Base-by-base conservation (phyloP, 208 protist genomes). In the Acanthamoeba culbertsoni region DNA sequence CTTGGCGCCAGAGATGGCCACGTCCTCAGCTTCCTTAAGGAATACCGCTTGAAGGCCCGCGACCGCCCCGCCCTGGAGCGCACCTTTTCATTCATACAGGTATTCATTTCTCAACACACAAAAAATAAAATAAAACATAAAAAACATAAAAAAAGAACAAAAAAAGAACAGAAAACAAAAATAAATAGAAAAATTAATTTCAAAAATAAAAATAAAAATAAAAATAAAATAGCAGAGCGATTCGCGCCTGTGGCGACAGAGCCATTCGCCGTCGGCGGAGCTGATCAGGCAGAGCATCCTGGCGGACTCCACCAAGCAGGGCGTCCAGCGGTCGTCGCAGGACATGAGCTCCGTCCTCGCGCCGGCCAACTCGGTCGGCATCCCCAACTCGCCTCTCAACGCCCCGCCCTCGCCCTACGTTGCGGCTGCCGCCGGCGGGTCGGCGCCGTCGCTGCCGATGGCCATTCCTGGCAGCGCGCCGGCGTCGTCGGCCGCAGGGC, bases 1-100 rank as follows among this genome's bases (percentile, higher is more conserved):
- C 28, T 48, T n/a, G 48, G 23, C 26, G 82, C 42, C 31, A 59
- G 46, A 14, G 82, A 90, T 12, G 37, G 26, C 2, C 51, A 90
- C 55, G 55, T 68, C 23, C 82, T 90, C 48, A 90, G 82, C 55
- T 90, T 90, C 82, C 33, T 90, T 14, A 90, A 90, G 82, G 82
- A 90, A 46, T 90, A 90, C 55, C 53, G 53, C 4, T 2, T 59
- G 53, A 59, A 90, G 43, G 71, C 53, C 43, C 57, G n/a, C 28
- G 82, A 59, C 37, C 82, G 82, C 10, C 82, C 82, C 23, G 55
- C 55, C 31, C n/a, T 90, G 2, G 82, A 68, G 82, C 82, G 82
- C 51, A 90, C 82, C 10, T 90, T 90, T 51, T 90, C 82, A 23
- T 90, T 90, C 71, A 82, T 82, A 23, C 71, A 71, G 62, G 62